These are phyloP conservation scores for Posidonia oceanica DNA, from an alignment of 116 monocot genomes.

Conservation along the genomic window DNA sequence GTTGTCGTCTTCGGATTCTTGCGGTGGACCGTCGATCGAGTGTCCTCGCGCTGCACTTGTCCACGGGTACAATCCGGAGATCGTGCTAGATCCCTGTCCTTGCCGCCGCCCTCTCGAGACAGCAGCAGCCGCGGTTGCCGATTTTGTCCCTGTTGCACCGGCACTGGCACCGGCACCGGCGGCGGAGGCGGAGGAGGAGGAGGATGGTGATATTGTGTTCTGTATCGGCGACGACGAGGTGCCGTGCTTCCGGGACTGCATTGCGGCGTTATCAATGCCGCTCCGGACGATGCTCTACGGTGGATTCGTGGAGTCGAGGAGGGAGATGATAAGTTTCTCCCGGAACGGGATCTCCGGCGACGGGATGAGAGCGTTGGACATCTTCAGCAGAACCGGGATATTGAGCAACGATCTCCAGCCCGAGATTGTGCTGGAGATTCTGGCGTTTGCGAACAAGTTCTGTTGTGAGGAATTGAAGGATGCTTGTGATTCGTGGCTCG, in stretches of 20 bases:
- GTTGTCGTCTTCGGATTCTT: slow-evolving; percentile 13
- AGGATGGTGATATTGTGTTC: slow-evolving; percentile 61
- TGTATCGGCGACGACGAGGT: slow-evolving; percentile 77
- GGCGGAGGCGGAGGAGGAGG: slow-evolving; percentile 12
- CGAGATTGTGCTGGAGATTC: slow-evolving; percentile 57
- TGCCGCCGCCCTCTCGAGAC: slow-evolving; percentile 17
- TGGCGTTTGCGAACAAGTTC: slow-evolving; percentile 71
- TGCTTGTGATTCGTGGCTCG: slow-evolving; percentile 59
- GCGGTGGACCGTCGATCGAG: slow-evolving; percentile 48
- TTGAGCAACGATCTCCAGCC: slow-evolving; percentile 34
- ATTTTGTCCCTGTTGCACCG: not conserved
- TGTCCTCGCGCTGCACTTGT: slow-evolving; percentile 64
- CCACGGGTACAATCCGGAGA: slow-evolving; percentile 18
- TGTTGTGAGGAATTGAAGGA: slow-evolving; percentile 78
- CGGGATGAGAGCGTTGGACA: slow-evolving; percentile 49
- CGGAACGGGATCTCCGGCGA: slow-evolving; percentile 46
- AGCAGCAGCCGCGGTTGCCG: not conserved
- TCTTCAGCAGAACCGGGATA: slow-evolving; percentile 32
- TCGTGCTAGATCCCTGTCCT: slow-evolving; percentile 22
- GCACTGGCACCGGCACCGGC: not conserved
- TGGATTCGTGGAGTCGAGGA: slow-evolving; percentile 55
- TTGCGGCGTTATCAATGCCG: slow-evolving; percentile 65
- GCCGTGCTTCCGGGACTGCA: slow-evolving; percentile 36
- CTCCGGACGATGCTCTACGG: slow-evolving; percentile 64
- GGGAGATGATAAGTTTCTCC: slow-evolving; percentile 64